Evolutionary conservation across 1,284 basidiomycete species (phyloP).

Genomic region (Ceratobasidium sp.): DNA sequence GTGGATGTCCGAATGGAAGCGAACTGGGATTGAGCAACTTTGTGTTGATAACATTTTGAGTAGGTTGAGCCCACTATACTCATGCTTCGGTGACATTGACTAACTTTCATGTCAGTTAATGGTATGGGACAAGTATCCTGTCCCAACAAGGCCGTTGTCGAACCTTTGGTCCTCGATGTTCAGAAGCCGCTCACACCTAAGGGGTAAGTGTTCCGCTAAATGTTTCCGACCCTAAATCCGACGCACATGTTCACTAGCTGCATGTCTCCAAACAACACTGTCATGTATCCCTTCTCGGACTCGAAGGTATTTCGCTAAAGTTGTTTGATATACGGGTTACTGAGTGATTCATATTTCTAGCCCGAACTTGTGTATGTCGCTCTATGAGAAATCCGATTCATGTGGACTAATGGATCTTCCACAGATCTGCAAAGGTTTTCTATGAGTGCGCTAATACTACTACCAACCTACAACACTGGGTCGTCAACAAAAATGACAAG

Average conservation of each 20-base stretch:
- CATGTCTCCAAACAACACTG: conserved; percentile 29
- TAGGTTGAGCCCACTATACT: background rate
- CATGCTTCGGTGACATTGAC: background rate
- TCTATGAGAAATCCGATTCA: background rate
- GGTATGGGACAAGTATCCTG: conserved; percentile 38
- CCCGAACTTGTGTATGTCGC: conserved; percentile 6
- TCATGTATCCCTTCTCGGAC: conserved; percentile 10
- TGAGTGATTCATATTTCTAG: background rate
- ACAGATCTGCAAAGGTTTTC: conserved; percentile 5
- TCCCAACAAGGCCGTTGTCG: conserved; percentile 1
- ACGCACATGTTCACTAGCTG: background rate
- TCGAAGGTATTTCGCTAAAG: background rate
- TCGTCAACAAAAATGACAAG: conserved; percentile 10
- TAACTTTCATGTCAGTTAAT: background rate
- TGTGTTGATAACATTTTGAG: conserved; percentile 40
- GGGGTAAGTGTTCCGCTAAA: background rate
- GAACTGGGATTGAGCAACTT: conserved; percentile 38
- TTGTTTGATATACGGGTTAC: background rate
- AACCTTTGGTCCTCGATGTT: conserved; percentile 8
- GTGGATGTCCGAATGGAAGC: conserved; percentile 37
- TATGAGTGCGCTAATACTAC: conserved; percentile 20
- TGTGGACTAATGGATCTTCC: background rate
- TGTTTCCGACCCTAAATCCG: background rate
- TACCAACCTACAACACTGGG: conserved; percentile 1
- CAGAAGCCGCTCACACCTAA: conserved; percentile 20